Percentiles rank a stretch among this genome's conserved stretches.
phyloP scores from a whole-genome alignment of 1,139 yeast species.

The Geotrichum phurueaensis region DNA sequence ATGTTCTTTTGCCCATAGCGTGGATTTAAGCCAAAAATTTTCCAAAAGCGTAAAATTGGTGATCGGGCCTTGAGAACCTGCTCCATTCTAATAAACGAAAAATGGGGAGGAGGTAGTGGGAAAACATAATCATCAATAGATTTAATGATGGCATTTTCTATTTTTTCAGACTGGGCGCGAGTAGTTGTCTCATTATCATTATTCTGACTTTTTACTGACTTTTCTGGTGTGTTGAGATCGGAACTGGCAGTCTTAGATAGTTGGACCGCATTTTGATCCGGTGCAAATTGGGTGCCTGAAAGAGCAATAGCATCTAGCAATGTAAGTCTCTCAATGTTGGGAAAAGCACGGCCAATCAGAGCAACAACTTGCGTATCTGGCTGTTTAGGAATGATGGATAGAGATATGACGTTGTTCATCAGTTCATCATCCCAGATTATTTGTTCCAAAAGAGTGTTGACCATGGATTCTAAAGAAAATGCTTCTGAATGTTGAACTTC shows the following conservation, averaged over 20 bases:
- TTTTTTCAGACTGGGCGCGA: conserved; percentile 16
- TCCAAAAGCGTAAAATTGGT: conserved; percentile 38
- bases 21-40: conserved; percentile 36
- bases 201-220: not conserved
- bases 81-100: conserved; percentile 28
- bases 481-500: conserved; percentile 21
- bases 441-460: conserved; percentile 39
- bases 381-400: conserved; percentile 6
- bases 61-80: conserved; percentile 33
- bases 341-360: conserved; percentile 10
- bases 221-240: not conserved
- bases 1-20: conserved; percentile 31
- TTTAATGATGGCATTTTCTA: not conserved
- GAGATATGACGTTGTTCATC: conserved; percentile 26
- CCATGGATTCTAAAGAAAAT: conserved; percentile 19
- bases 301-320: conserved; percentile 10
- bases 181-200: conserved; percentile 3
- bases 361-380: conserved; percentile 8
- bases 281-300: conserved; percentile 1
- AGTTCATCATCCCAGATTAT: conserved; percentile 42
- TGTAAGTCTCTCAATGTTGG: conserved; percentile 6
- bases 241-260: not conserved
- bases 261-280: not conserved
- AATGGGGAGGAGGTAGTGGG: conserved; percentile 18
- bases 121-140: conserved; percentile 9